Evolutionary conservation across 2,329 filamentous ascomycete genomes (phyloP), one percentile per base, ranked within the genome.

Genomic region (Aspergillus pseudoterreus): DNA sequence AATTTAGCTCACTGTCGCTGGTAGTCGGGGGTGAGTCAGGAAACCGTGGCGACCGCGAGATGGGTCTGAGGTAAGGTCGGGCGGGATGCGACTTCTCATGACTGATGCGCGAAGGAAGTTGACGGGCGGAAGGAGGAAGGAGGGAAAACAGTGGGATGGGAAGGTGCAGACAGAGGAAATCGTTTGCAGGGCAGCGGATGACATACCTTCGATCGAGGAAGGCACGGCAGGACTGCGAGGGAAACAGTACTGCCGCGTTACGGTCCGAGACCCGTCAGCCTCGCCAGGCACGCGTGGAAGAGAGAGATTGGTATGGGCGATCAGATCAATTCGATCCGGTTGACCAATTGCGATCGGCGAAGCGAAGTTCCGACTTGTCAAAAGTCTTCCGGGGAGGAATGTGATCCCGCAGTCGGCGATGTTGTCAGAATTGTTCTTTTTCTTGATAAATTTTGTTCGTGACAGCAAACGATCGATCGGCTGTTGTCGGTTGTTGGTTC

Each of bases 171-270:
- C 69, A 82, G 80, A 62, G 80, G 75, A 66, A 17, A 78, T 73
- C 58, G 81, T 74, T 71, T 86, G 84, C 67, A 87, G 73, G 62
- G 80, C 80, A 76, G 83, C 81, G 70, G 19, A 17, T 10, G 81
- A 83, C 82, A 82, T 84, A 68, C 70, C 71, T 76, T 79, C 74
- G 57, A 48, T 51, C 57, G 54, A 42, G 57, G 43, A 49, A 60
- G 56, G 55, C 57, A 55, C 61, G 59, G 53, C 56, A 57, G 56
- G 56, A 44, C 54, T 55, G 33, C 33, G 30, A 36, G 38, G 45
- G 53, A 43, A 55, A 56, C 52, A 54, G 55, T 22, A 43, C 45
- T 53, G 54, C 58, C 60, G 57, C 58, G 55, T 55, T 57, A 56
- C 57, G 35, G 50, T 56, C 60, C 60, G 51, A 57, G 56, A 60